A percentile compares a stretch with the other conserved stretches of the same genome.
Conservation (phyloP, 2,329 filamentous ascomycete genomes). For the Bipolaris bicolor region DNA sequence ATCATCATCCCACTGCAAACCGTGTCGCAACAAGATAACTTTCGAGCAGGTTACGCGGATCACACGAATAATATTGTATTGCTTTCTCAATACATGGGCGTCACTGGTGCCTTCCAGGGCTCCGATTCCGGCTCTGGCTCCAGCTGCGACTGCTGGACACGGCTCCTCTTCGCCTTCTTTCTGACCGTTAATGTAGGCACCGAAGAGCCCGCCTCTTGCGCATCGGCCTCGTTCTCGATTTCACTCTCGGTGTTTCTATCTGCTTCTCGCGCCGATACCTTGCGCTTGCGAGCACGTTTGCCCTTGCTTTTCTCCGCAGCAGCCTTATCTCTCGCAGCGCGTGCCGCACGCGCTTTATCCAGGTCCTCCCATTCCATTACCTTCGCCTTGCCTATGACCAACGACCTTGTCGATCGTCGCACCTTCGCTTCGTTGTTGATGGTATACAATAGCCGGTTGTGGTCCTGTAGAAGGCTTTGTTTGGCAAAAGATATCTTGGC, state of each 20-base stretch:
- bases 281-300: neutral
- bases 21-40: neutral
- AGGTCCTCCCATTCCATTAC: constrained; percentile 1
- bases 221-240: neutral
- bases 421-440: constrained; percentile 3
- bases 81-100: neutral
- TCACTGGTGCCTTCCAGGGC: neutral
- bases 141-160: neutral
- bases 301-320: neutral
- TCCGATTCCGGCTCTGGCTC: neutral
- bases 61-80: neutral
- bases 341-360: neutral
- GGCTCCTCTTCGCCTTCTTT: neutral
- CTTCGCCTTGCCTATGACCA: constrained; percentile 1
- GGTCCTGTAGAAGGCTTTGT: neutral
- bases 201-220: no score
- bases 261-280: neutral
- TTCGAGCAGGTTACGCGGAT: neutral
- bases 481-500: neutral
- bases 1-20: neutral
- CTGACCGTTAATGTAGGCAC: neutral
- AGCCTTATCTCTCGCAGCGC: neutral
- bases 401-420: neutral
- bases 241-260: neutral
- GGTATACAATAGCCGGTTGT: neutral